Conservation (phyloP, 805 yeast species). For the Groenewaldozyma salmanticensis region DNA sequence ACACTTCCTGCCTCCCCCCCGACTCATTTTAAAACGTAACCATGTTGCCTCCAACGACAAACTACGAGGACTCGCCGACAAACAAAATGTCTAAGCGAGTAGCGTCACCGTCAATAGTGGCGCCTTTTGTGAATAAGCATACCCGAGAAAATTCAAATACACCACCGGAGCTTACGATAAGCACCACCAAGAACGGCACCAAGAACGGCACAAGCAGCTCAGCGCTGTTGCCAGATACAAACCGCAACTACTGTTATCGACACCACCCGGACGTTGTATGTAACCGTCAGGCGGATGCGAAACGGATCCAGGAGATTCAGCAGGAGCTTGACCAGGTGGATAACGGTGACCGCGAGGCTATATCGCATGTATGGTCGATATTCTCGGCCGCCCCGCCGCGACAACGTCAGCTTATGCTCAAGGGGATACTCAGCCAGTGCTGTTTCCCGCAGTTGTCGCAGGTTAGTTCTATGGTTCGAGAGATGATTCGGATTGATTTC, state of each 20-base stretch:
- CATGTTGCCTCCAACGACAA: no score
- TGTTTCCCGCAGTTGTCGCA: constrained; percentile 93
- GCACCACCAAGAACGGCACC: no score
- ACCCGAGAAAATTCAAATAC: background rate
- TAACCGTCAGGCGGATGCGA: constrained; percentile 49
- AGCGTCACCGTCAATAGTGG: constrained; percentile 2
- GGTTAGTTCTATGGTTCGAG: constrained; percentile 67
- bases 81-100: no score
- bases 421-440: constrained; percentile 80
- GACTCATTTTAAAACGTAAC: no score
- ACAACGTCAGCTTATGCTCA: constrained; percentile 65
- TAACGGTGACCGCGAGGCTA: constrained; percentile 62
- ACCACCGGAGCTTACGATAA: no score
- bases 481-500: constrained; percentile 80
- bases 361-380: constrained; percentile 74
- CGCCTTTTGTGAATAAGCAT: constrained; percentile 8
- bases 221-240: background rate
- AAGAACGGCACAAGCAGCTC: no score
- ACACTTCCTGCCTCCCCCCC: no score
- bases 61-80: no score
- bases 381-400: constrained; percentile 65
- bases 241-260: constrained; percentile 59
- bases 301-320: constrained; percentile 57
- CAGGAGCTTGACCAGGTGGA: constrained; percentile 37
- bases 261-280: constrained; percentile 85